Percentiles rank a stretch among this genome's conserved stretches.
These are phyloP conservation scores for Crassisporium funariophilum DNA, from an alignment of 768 basidiomycete species.

Conservation along the genomic window DNA sequence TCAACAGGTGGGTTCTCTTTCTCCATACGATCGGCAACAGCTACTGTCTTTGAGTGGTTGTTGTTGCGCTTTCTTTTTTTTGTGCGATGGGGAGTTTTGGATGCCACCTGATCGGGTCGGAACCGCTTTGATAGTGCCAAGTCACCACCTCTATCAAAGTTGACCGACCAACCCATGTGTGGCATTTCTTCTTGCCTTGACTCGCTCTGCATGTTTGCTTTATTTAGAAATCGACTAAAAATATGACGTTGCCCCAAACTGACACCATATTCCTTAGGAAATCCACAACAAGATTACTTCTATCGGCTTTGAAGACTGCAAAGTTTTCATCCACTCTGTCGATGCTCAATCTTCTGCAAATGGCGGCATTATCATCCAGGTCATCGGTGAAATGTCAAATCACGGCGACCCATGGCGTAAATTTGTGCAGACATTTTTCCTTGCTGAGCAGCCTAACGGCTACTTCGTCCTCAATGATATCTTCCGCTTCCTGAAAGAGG, in stretches of 20 bases:
- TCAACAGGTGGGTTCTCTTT: conserved; percentile 70
- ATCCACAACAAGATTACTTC: conserved; percentile 96
- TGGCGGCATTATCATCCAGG: conserved; percentile 97
- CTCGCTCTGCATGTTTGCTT: not conserved
- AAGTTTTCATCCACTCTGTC: conserved; percentile 98
- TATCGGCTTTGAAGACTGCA: conserved; percentile 94
- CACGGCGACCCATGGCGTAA: conserved; percentile 91
- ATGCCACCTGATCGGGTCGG: too few species aligned
- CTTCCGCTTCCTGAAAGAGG: conserved; percentile 99
- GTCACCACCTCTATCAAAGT: not conserved
- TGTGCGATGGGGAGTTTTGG: too few species aligned
- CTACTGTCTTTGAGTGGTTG: too few species aligned
- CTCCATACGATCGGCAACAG: too few species aligned
- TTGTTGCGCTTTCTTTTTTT: not conserved
- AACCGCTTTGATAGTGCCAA: not conserved
- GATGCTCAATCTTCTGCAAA: conserved; percentile 95
- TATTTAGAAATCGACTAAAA: not conserved
- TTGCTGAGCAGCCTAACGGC: conserved; percentile 97
- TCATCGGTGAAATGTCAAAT: conserved; percentile 99
- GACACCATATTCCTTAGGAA: conserved; percentile 73
- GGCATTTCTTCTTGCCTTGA: not conserved
- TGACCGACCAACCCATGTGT: not conserved
- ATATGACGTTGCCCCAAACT: not conserved
- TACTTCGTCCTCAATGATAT: conserved; percentile 99
- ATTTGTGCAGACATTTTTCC: conserved; percentile 99